phyloP scores from a whole-genome alignment of 2,329 filamentous ascomycete genomes.

The Aspergillus carbonarius region DNA sequence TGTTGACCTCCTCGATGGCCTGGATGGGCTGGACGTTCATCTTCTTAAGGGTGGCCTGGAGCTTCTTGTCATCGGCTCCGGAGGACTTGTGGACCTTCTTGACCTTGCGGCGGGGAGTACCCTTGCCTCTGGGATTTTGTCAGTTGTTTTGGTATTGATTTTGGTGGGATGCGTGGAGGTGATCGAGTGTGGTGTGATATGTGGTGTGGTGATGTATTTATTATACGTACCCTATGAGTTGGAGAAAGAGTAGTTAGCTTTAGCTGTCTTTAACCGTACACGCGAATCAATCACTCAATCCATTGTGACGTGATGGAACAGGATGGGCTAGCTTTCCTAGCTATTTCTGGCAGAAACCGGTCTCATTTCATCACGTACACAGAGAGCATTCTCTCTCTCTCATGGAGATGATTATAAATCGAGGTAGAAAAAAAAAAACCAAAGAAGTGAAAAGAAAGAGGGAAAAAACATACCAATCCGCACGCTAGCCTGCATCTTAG shows the following conservation, averaged over 20 bases:
- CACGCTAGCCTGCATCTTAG: conserved; percentile 64
- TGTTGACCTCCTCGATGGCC: conserved; percentile 99
- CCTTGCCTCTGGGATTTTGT: conserved; percentile 74
- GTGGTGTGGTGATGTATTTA: neutral
- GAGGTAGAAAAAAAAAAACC: conserved; percentile 6
- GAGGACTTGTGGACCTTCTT: conserved; percentile 96
- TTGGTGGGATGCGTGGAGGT: neutral
- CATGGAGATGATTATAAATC: neutral
- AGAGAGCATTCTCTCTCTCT: neutral
- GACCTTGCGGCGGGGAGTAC: conserved; percentile 93
- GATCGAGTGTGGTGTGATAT: neutral
- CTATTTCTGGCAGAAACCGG: too few species aligned
- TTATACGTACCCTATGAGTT: neutral
- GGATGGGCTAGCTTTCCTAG: neutral
- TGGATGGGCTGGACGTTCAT: conserved; percentile 99
- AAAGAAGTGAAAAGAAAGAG: conserved; percentile 10
- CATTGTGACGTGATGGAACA: neutral
- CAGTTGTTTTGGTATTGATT: too few species aligned
- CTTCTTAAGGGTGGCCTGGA: conserved; percentile 96
- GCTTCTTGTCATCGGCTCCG: conserved; percentile 99
- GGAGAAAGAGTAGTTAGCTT: neutral
- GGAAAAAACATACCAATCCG: conserved; percentile 63
- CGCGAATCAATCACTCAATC: neutral
- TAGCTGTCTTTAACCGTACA: neutral
- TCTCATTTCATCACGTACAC: too few species aligned